Conservation (phyloP, 73 alveolate genomes). For the Durusdinium trenchii region DNA sequence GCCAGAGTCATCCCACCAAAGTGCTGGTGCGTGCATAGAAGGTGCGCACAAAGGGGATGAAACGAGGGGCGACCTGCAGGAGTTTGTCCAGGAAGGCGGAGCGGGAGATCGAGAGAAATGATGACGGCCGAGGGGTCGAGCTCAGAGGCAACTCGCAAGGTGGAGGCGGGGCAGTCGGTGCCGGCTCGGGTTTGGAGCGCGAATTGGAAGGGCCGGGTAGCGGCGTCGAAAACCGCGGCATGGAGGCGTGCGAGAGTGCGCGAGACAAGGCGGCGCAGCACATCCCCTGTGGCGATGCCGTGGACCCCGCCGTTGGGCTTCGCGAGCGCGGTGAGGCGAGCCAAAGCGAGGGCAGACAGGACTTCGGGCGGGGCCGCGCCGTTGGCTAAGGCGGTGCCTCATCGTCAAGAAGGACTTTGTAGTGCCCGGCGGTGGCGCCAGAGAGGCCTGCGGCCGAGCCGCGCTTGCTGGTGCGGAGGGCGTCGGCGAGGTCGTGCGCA, state of each 20-base stretch:
- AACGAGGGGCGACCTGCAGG: not conserved
- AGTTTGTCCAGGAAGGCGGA: not conserved
- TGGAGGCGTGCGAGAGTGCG: not conserved
- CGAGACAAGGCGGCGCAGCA: slow-evolving; percentile 6
- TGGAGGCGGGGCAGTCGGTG: not conserved
- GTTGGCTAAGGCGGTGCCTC: not conserved
- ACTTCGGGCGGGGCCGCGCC: not conserved
- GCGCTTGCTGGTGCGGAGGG: slow-evolving; percentile 11
- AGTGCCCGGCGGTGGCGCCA: not conserved
- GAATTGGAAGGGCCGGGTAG: slow-evolving; percentile 6
- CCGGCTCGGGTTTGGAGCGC: slow-evolving; percentile 11
- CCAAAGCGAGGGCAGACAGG: not conserved
- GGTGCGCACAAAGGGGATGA: not conserved
- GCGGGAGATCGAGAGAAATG: not conserved
- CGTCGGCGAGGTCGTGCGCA: not conserved
- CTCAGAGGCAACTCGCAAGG: not conserved
- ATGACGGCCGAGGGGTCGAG: not conserved
- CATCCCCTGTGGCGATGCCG: slow-evolving; percentile 42
- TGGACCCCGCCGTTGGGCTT: slow-evolving; percentile 3
- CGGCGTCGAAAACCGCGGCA: not conserved
- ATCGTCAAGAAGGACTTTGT: not conserved
- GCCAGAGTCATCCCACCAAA: not conserved
- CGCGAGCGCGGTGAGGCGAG: not conserved
- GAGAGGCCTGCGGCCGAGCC: slow-evolving; percentile 14
- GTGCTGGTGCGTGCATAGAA: not conserved